A percentile compares a stretch with the other conserved stretches of the same genome.
phyloP scores from a whole-genome alignment of 2,329 filamentous ascomycete genomes.

The Uncinocarpus reesii region DNA sequence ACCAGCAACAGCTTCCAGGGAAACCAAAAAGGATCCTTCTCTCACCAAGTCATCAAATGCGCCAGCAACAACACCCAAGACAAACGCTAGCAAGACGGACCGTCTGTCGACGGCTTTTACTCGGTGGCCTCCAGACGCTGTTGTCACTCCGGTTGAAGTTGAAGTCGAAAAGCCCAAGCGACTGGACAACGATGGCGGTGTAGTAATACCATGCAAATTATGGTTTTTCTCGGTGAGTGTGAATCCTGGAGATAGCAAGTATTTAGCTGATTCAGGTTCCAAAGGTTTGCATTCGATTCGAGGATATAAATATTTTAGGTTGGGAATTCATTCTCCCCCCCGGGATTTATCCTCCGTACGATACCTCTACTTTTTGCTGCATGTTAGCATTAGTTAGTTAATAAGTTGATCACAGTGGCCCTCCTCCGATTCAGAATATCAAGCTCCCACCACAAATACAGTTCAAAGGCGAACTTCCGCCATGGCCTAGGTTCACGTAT shows the following conservation, averaged over 20 bases:
- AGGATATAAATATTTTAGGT: slow-evolving; percentile 8
- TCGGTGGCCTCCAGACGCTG: slow-evolving; percentile 9
- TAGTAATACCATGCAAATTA: slow-evolving; percentile 11
- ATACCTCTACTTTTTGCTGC: not conserved
- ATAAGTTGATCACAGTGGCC: slow-evolving; percentile 8
- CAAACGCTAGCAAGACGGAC: not conserved
- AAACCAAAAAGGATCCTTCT: not conserved
- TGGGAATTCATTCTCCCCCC: slow-evolving; percentile 13
- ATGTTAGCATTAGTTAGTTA: not conserved
- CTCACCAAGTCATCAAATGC: not conserved
- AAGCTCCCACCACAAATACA: slow-evolving; percentile 9
- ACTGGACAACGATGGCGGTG: slow-evolving; percentile 6
- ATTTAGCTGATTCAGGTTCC: slow-evolving; percentile 2
- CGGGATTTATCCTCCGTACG: slow-evolving; percentile 14
- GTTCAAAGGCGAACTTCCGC: slow-evolving; percentile 12
- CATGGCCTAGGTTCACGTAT: slow-evolving; percentile 14
- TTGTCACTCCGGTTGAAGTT: slow-evolving; percentile 8
- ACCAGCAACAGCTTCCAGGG: too few relatives aligned
- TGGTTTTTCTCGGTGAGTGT: slow-evolving; percentile 14
- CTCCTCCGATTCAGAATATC: slow-evolving; percentile 11
- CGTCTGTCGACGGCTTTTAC: not conserved
- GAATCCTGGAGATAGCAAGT: not conserved
- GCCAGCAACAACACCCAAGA: not conserved
- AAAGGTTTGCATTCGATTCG: slow-evolving; percentile 9
- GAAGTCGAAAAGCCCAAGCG: slow-evolving; percentile 10